phyloP scores from a whole-genome alignment of 2,329 filamentous ascomycete genomes.

The Raffaelea arxii region DNA sequence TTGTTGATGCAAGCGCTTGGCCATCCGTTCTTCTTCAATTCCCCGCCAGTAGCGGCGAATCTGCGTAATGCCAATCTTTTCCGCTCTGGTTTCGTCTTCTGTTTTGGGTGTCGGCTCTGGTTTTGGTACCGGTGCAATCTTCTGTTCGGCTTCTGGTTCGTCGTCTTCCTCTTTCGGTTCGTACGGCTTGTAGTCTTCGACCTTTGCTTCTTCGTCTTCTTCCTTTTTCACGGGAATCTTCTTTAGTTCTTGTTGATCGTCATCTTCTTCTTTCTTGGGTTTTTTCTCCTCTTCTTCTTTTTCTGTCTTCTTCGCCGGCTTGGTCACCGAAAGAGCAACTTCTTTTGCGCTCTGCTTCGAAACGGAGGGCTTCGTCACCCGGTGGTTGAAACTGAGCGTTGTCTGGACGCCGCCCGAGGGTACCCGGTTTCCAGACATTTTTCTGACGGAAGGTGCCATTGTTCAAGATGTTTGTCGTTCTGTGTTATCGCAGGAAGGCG shows the following conservation, averaged over 20 bases:
- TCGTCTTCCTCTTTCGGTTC: slow-evolving; percentile 8
- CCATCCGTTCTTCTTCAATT: slow-evolving; percentile 59
- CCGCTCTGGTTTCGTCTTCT: slow-evolving; percentile 47
- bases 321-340: slow-evolving; percentile 18
- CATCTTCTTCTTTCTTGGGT: background rate
- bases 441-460: slow-evolving; percentile 39
- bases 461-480: background rate
- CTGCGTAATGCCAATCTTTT: slow-evolving; percentile 55
- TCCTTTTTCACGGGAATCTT: background rate
- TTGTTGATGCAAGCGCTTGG: slow-evolving; percentile 68
- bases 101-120: slow-evolving; percentile 26
- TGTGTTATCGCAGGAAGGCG: no score
- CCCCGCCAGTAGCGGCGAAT: slow-evolving; percentile 69
- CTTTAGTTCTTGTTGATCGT: background rate
- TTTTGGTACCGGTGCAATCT: slow-evolving; percentile 15
- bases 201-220: background rate
- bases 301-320: slow-evolving; percentile 4
- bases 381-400: slow-evolving; percentile 48
- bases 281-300: slow-evolving; percentile 5
- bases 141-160: slow-evolving; percentile 16
- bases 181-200: background rate
- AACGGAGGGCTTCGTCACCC: slow-evolving; percentile 41
- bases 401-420: slow-evolving; percentile 34
- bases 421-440: slow-evolving; percentile 26
- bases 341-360: slow-evolving; percentile 36